phyloP scores from a whole-genome alignment of 140 eudicot genomes.

The Stevia rebaudiana region DNA sequence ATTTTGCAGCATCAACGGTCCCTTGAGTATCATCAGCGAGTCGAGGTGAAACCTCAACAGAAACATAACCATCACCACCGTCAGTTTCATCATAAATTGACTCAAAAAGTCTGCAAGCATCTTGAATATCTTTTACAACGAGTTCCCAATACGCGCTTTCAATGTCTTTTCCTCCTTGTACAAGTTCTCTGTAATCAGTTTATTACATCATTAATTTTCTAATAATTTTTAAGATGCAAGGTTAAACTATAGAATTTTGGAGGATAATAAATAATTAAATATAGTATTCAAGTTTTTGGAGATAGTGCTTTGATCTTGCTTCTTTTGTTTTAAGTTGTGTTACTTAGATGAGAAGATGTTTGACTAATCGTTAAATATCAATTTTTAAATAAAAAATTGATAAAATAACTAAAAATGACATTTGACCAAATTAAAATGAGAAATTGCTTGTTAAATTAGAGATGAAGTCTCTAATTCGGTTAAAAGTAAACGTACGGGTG shows the following conservation, averaged over 20 bases:
- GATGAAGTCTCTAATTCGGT: no score
- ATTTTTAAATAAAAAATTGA: neutral
- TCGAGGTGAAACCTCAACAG: conserved; percentile 94
- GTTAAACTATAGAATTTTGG: neutral
- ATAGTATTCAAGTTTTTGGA: neutral
- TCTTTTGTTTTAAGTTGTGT: neutral
- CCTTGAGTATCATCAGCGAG: conserved; percentile 93
- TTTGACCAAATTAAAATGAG: neutral
- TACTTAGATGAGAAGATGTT: neutral
- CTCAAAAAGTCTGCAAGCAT: conserved; percentile 93
- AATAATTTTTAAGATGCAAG: no score
- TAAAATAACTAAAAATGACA: neutral
- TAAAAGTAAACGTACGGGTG: no score
- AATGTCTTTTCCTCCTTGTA: conserved; percentile 89
- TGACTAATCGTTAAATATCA: neutral
- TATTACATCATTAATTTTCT: no score
- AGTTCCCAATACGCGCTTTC: conserved; percentile 98
- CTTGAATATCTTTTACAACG: conserved; percentile 94
- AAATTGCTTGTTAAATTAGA: neutral
- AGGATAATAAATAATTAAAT: neutral
- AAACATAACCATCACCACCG: conserved; percentile 92
- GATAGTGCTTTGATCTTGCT: neutral
- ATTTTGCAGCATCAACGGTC: conserved; percentile 88
- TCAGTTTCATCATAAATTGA: conserved; percentile 80
- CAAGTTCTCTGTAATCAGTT: conserved; percentile 62